These are phyloP conservation scores for Lactifluus subvellereus DNA, from an alignment of 768 basidiomycete genomes.

Conservation along the genomic window DNA sequence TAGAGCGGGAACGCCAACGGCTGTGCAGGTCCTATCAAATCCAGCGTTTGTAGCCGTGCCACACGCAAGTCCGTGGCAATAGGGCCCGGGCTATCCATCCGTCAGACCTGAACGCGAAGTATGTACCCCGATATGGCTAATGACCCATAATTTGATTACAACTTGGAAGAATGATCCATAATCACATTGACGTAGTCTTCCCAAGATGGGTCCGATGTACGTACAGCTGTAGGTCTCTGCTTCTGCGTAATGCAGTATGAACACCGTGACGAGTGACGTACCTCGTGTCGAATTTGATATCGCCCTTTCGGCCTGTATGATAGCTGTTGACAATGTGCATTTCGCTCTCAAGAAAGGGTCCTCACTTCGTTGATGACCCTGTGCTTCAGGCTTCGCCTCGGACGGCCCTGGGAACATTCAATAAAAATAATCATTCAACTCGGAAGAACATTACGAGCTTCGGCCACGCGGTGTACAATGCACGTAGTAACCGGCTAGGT, in stretches of 20 bases:
- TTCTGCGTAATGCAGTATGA: neutral
- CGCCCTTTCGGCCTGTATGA: no score
- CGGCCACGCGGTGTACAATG: neutral
- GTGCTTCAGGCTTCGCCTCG: neutral
- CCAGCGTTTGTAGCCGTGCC: neutral
- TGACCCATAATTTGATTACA: neutral
- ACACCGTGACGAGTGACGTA: neutral
- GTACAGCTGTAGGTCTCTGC: neutral
- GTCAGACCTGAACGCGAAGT: neutral
- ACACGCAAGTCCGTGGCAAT: constrained; percentile 8
- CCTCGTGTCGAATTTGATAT: neutral
- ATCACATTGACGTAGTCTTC: neutral
- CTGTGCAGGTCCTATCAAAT: neutral
- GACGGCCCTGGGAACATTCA: neutral
- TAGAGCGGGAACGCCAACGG: neutral
- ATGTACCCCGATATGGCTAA: neutral
- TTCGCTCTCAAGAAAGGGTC: neutral
- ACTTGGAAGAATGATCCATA: neutral
- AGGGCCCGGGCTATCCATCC: neutral
- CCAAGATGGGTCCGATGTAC: constrained; percentile 3
- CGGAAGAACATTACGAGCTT: neutral
- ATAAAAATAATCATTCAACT: neutral
- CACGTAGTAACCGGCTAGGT: no score
- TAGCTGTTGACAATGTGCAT: neutral
- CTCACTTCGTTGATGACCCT: neutral